These are phyloP conservation scores for Fraxinus sp. DNA, from an alignment of 305 asterid species.

Conservation along the genomic window DNA sequence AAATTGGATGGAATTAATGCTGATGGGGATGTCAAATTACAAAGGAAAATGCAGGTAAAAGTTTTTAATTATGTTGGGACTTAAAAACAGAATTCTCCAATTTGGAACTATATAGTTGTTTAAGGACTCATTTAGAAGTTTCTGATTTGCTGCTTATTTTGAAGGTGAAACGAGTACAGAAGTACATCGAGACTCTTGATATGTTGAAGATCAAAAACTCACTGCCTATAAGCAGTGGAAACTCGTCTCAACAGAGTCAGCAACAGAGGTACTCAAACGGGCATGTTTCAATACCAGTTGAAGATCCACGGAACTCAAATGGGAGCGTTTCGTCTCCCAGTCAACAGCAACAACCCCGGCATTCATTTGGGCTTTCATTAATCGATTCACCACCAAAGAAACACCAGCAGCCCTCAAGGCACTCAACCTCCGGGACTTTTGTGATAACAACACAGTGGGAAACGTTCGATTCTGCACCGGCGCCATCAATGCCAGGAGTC, in stretches of 20 bases:
- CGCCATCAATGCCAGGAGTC: background rate
- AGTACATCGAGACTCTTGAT: slow-evolving; percentile 74
- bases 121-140: background rate
- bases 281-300: slow-evolving; percentile 18
- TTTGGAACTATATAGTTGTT: background rate
- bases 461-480: slow-evolving; percentile 55
- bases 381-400: slow-evolving; percentile 32
- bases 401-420: slow-evolving; percentile 25
- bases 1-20: slow-evolving; percentile 66
- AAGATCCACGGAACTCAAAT: slow-evolving; percentile 33
- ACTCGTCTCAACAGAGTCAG: slow-evolving; percentile 10
- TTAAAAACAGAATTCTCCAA: background rate
- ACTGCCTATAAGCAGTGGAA: slow-evolving; percentile 32
- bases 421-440: slow-evolving; percentile 52
- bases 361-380: slow-evolving; percentile 23
- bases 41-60: slow-evolving; percentile 80
- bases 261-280: slow-evolving; percentile 29
- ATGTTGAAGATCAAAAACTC: slow-evolving; percentile 65
- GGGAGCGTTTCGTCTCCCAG: slow-evolving; percentile 40
- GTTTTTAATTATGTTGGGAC: background rate
- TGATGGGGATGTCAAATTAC: slow-evolving; percentile 73
- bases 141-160: background rate
- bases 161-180: slow-evolving; percentile 75
- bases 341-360: slow-evolving; percentile 34
- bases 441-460: slow-evolving; percentile 96